Evolutionary conservation across 345 rosid species (phyloP), one percentile per base, ranked within the genome.

Genomic region (Chamaenerion angustifolium): DNA sequence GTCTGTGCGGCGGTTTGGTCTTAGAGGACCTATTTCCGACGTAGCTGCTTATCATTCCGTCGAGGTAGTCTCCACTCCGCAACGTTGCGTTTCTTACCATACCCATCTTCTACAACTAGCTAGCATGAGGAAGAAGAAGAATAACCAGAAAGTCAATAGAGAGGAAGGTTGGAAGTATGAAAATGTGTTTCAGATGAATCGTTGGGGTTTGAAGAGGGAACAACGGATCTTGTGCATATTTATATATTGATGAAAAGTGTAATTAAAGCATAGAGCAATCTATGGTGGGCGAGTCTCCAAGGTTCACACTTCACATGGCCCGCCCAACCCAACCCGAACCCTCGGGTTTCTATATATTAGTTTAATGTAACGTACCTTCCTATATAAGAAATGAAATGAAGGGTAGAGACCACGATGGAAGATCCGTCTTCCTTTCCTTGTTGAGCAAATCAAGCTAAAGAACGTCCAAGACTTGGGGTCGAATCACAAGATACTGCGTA

Each of bases 31-130:
- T 71, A 10, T 79, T 74, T 45, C 76, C 77, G 4, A 68, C 78
- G 48, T 76, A 81, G 60, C 81, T 95, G 14, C 51, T 72, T 27
- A 90, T 40, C 65, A 86, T 78, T 46, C 96, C 87, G 43, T 90
- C 95, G 49, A 80, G 51, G 63, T 75, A 80, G 49, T 86, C 95
- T 5, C 82, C 87, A 55, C 71, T 78, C 70, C 81, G 74, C 65
- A 59, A 62, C 9, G 62, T 56, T 23, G 83, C 73, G 63, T 57
- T 77, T 52, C 92, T 67, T 55, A 58, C 62, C 31, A 76, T 45
- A n/a, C 96, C 94, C 95, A 86, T 86, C 19, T 59, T 64, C 45
- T 53, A 49, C 11, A 7, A 17, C 6, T 21, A 21, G 3, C 10
- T 31, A 7, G 37, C 37, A 31, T 31, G 37, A 31, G 8, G 37